These are phyloP conservation scores for Glomus cerebriforme DNA, from an alignment of 192 early-diverging fungal genomes.

Conservation along the genomic window DNA sequence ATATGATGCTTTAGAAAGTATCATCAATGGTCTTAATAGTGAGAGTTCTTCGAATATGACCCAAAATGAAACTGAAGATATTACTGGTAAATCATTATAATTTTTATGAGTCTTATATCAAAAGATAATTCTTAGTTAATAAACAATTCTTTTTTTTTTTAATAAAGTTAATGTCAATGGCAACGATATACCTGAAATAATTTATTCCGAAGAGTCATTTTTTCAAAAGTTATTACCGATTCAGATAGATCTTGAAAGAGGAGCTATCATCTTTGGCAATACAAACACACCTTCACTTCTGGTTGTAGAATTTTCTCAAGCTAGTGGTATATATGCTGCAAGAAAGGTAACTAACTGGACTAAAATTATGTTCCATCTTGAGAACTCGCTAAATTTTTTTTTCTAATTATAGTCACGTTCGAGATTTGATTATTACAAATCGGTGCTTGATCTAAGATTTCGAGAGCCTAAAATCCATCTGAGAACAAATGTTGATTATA, in stretches of 20 bases:
- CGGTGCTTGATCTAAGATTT: slow-evolving; percentile 53
- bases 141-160: background rate
- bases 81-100: slow-evolving; percentile 2
- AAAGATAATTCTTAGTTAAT: background rate
- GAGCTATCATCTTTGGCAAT: slow-evolving; percentile 74
- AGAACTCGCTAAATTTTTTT: background rate
- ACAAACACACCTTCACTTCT: slow-evolving; percentile 63
- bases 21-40: slow-evolving; percentile 37
- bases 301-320: slow-evolving; percentile 58
- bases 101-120: background rate
- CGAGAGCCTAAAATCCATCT: slow-evolving; percentile 57
- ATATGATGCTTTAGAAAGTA: slow-evolving; percentile 59
- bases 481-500: slow-evolving; percentile 66
- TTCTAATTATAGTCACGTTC: slow-evolving; percentile 50
- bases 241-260: slow-evolving; percentile 62
- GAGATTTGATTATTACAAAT: slow-evolving; percentile 58
- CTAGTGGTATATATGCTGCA: slow-evolving; percentile 59
- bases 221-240: slow-evolving; percentile 67
- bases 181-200: slow-evolving; percentile 23
- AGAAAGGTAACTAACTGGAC: slow-evolving; percentile 35
- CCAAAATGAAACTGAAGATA: background rate
- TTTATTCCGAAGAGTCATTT: slow-evolving; percentile 41
- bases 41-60: background rate
- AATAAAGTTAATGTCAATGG: slow-evolving; percentile 41
- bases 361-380: background rate